Percentiles rank a stretch among this genome's conserved stretches.
These are phyloP conservation scores for Aspergillus affinis DNA, from an alignment of 495 filamentous ascomycete genomes.

Conservation along the genomic window DNA sequence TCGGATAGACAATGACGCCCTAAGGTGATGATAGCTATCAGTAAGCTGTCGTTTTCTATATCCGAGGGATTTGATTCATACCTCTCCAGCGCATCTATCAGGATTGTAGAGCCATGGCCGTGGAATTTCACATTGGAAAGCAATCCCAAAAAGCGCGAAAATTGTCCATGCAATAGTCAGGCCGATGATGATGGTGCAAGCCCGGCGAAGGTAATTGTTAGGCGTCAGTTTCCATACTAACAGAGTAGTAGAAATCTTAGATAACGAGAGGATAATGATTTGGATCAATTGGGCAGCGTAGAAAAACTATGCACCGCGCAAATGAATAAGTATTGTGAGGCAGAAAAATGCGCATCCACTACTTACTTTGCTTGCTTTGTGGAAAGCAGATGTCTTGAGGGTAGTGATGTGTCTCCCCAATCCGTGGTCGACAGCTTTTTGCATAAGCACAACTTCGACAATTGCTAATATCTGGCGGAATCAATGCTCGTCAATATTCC, in stretches of 20 bases:
- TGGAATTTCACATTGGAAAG: conserved; percentile 29
- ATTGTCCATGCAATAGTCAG: conserved; percentile 20
- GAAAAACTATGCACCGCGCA: conserved; percentile 14
- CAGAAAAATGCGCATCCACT: neutral
- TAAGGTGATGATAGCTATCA: neutral
- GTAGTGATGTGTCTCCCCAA: conserved; percentile 22
- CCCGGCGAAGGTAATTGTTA: conserved; percentile 17
- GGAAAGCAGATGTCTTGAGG: conserved; percentile 17
- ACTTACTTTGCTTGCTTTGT: conserved; percentile 23
- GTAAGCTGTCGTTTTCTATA: neutral
- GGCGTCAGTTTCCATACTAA: conserved; percentile 30
- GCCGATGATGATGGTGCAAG: conserved; percentile 18
- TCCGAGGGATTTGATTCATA: conserved; percentile 6
- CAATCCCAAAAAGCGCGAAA: conserved; percentile 22
- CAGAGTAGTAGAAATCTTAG: conserved; percentile 26
- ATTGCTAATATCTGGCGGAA: conserved; percentile 26
- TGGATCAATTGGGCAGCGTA: conserved; percentile 30
- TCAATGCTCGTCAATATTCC: conserved; percentile 33
- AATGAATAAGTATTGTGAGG: neutral
- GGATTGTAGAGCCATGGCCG: conserved; percentile 27
- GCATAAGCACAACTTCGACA: conserved; percentile 24
- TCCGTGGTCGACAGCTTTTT: conserved; percentile 30
- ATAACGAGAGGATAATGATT: conserved; percentile 25
- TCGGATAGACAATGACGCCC: conserved; percentile 24
- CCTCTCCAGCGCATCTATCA: conserved; percentile 23